Evolutionary conservation across 2,329 filamentous ascomycete genomes (phyloP).

Genomic region (Zasmidium citrigriseum): DNA sequence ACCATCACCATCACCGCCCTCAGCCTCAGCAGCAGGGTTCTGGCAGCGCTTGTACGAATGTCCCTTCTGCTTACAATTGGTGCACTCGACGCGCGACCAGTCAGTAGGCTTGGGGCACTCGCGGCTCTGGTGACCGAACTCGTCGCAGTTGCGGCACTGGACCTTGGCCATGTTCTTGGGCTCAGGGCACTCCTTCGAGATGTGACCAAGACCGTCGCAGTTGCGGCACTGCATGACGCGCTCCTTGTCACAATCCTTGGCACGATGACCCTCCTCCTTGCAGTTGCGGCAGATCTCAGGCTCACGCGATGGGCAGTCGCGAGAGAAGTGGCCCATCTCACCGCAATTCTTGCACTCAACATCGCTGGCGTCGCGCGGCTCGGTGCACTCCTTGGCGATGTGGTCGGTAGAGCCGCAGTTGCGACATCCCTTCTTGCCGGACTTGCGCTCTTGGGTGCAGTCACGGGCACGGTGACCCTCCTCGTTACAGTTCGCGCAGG

Average conservation of each 20-base stretch:
- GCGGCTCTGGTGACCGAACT: conserved; percentile 5
- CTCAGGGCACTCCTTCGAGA: conserved; percentile 61
- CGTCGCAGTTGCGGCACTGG: conserved; percentile 49
- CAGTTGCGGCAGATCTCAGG: conserved; percentile 39
- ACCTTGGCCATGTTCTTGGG: conserved; percentile 54
- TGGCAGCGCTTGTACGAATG: conserved; percentile 31
- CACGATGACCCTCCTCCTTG: conserved; percentile 33
- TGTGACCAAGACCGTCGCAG: conserved; percentile 34
- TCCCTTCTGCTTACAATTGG: conserved; percentile 42
- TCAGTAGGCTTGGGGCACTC: conserved; percentile 32
- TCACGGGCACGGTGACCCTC: conserved; percentile 60
- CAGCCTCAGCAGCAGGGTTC: conserved; percentile 19
- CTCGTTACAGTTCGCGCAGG: conserved; percentile 54
- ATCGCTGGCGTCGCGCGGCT: conserved; percentile 43
- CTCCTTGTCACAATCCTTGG: conserved; percentile 37
- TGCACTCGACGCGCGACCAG: conserved; percentile 49
- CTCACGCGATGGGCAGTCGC: conserved; percentile 34
- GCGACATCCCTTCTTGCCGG: conserved; percentile 49
- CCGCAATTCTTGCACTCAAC: conserved; percentile 38
- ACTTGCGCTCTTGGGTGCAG: conserved; percentile 60
- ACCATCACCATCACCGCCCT: conserved; percentile 8
- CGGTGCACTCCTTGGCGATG: conserved; percentile 64
- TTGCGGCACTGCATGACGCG: conserved; percentile 38
- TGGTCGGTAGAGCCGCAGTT: conserved; percentile 45
- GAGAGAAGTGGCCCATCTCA: conserved; percentile 35